These are phyloP conservation scores for Heimioporus sp. DNA, from an alignment of 768 basidiomycete species.

Conservation along the genomic window DNA sequence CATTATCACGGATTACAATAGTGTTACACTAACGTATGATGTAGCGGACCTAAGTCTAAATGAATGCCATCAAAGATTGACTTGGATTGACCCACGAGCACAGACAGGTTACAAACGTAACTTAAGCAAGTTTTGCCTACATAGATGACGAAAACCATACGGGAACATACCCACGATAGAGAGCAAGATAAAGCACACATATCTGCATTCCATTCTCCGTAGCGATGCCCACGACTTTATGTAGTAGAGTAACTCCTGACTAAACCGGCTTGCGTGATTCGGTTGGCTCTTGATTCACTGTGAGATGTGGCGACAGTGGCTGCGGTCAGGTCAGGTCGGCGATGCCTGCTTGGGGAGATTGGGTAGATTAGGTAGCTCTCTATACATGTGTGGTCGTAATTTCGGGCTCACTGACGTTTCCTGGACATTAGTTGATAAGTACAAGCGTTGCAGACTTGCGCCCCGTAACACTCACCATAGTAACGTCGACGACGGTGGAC, in stretches of 20 bases:
- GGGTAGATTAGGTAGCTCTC: constrained; percentile 14
- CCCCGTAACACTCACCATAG: neutral
- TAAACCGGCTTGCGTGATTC: neutral
- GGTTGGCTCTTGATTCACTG: neutral
- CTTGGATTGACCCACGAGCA: no score
- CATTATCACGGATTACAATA: no score
- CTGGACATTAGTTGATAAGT: constrained; percentile 10
- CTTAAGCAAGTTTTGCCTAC: neutral
- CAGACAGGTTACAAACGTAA: neutral
- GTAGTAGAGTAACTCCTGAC: neutral
- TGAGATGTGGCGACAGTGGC: neutral
- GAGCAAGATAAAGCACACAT: neutral
- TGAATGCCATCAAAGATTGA: no score
- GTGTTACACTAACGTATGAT: no score
- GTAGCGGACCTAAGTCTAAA: no score
- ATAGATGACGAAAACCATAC: neutral
- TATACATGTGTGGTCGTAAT: constrained; percentile 1
- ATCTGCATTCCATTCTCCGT: no score
- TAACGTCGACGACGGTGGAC: neutral
- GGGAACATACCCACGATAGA: neutral
- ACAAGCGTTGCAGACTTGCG: neutral
- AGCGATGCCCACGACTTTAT: neutral
- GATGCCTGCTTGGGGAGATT: constrained; percentile 4
- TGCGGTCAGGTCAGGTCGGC: neutral
- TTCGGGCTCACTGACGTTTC: constrained; percentile 1